Percentiles rank a stretch among this genome's conserved stretches.
Conservation (phyloP, 208 protist genomes). For the Trypanosoma congolense region DNA sequence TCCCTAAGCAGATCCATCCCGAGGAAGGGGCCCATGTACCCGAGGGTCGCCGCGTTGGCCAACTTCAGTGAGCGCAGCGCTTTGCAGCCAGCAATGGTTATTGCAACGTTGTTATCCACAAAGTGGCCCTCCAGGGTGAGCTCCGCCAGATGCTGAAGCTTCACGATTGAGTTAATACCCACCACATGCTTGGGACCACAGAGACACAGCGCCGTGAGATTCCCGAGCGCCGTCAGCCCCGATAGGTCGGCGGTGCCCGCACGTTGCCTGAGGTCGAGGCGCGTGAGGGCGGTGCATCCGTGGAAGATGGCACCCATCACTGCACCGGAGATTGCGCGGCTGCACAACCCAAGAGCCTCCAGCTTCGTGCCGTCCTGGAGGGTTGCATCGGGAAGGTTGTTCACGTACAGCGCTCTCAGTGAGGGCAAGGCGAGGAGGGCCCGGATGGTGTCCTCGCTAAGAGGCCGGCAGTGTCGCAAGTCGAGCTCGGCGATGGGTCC, state of each 20-base stretch:
- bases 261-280: neutral
- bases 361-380: neutral
- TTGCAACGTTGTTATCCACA: neutral
- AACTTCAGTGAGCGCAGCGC: neutral
- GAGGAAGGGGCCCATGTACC: neutral
- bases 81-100: neutral
- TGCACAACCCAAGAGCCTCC: slow-evolving; percentile 1
- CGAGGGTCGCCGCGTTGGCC: neutral
- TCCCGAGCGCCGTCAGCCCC: neutral
- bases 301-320: neutral
- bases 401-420: neutral
- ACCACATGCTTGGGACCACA: neutral
- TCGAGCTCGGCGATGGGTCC: neutral
- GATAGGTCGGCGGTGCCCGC: neutral
- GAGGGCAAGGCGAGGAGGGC: neutral
- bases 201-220: neutral
- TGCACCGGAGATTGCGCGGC: neutral
- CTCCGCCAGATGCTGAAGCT: neutral
- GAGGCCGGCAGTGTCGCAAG: neutral
- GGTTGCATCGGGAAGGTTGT: neutral
- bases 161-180: neutral
- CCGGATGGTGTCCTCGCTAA: neutral
- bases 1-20: neutral
- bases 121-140: slow-evolving; percentile 1
- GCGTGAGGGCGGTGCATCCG: neutral